Conservation (phyloP, 192 early-diverging fungal species). For the Diversispora eburnea region DNA sequence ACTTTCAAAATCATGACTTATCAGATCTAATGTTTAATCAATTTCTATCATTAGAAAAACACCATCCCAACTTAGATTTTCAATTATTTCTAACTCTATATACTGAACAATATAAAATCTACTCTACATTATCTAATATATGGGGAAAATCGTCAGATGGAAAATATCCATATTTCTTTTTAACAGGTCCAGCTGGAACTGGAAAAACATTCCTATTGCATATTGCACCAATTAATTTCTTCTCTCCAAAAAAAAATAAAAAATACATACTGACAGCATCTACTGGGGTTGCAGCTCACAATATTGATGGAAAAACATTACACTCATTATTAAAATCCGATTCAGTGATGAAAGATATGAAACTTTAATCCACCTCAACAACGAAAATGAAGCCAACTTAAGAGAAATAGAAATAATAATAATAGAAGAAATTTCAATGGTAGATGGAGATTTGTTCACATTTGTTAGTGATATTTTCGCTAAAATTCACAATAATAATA, state of each 20-base stretch:
- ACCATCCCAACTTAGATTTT: neutral
- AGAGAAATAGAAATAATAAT: neutral
- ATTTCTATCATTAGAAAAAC: too few species aligned
- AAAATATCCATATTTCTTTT: conserved; percentile 11
- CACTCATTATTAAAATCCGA: neutral
- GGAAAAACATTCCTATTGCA: conserved; percentile 11
- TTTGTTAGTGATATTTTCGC: conserved; percentile 1
- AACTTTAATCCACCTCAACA: neutral
- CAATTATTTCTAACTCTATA: neutral
- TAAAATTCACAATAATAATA: neutral
- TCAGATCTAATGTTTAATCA: too few species aligned
- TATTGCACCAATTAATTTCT: neutral
- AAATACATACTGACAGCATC: conserved; percentile 1
- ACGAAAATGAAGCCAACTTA: neutral
- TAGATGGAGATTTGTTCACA: neutral
- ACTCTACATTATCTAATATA: neutral
- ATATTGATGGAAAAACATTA: neutral
- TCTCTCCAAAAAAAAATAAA: neutral
- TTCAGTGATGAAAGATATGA: neutral
- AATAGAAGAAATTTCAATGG: conserved; percentile 19
- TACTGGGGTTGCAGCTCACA: neutral
- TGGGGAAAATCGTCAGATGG: neutral
- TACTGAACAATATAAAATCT: conserved; percentile 9
- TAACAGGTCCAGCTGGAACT: too few species aligned
- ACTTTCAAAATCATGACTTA: neutral